Base-by-base conservation (phyloP, 1,284 basidiomycete genomes). In the Exobasidium cylindrosporum region DNA sequence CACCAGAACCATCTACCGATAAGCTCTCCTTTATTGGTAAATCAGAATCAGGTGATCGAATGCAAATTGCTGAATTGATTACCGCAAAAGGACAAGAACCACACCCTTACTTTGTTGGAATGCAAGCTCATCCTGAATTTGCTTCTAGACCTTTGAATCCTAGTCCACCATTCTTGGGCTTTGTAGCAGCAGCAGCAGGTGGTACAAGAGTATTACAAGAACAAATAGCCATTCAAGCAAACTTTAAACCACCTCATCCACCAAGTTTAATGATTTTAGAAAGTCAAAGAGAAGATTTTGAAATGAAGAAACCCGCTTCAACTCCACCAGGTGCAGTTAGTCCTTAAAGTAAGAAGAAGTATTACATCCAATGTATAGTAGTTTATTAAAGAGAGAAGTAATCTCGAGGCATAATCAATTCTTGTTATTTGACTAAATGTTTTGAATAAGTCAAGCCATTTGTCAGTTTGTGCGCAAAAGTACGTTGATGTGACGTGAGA, bases 91-190 rank as follows among this genome's bases (percentile, higher is more conserved):
- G 21, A 14, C 21, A 50, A 24, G 3, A 50, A 50, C 92, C 91
- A 77, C 95, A 99, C 82, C 92, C 92, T 0, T 99, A 87, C 85
- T 98, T 95, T 81, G 84, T 97, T 60, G 96, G 88, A 47, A 84
- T 98, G 62, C 95, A 99, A 83, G 92, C 96, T 0, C 95, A 99
- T 78, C 95, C 95, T 2, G 95, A 99, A 81, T 95, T 99, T 83
- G 97, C 94, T 83, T 95, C 95, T 23, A 88, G 95, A n/a, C 95
- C 95, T 1, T 84, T 99, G 57, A 98, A 99, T 83, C 96, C 95
- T 0, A 96, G 92, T 0, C 95, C 95, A 2, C 89, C 93, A 0
- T 98, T 97, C 87, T 88, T 99, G 40, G 96, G 96, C 14, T 89
- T 99, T 77, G 86, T 99, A 46, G 88, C 95, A 1, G 93, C 96